phyloP scores from a whole-genome alignment of 2,329 filamentous ascomycete genomes.

The Alternaria hordeiaustralica region DNA sequence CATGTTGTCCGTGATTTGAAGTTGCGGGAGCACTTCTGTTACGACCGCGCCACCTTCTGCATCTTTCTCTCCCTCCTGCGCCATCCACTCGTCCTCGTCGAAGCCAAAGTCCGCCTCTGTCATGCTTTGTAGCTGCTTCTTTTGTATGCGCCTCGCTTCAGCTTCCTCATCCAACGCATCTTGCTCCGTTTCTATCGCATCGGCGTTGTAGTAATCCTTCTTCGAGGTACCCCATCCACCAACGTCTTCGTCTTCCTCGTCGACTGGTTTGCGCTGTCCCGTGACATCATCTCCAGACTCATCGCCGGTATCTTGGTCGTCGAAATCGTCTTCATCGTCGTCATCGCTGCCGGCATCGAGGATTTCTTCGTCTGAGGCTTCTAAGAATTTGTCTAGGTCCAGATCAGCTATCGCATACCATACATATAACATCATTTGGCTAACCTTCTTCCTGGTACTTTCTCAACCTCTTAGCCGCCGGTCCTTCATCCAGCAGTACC shows the following conservation, averaged over 20 bases:
- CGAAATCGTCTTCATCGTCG: constrained; percentile 47
- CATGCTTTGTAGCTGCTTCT: constrained; percentile 90
- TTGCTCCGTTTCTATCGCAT: constrained; percentile 72
- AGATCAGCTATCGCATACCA: constrained; percentile 2
- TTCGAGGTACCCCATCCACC: constrained; percentile 87
- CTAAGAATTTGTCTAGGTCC: constrained; percentile 60
- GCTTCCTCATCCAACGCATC: constrained; percentile 89
- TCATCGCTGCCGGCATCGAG: constrained; percentile 57
- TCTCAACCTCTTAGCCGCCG: constrained; percentile 76
- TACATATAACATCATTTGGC: not conserved
- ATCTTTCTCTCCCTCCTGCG: constrained; percentile 56
- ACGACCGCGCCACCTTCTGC: constrained; percentile 64
- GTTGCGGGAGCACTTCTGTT: constrained; percentile 83
- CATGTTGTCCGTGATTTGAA: constrained; percentile 84
- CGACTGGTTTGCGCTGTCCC: constrained; percentile 46
- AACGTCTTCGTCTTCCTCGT: constrained; percentile 64
- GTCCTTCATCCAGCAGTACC: constrained; percentile 82
- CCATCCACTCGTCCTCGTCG: constrained; percentile 85
- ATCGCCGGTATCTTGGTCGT: constrained; percentile 48
- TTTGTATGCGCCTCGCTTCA: constrained; percentile 85
- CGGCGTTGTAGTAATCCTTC: constrained; percentile 92
- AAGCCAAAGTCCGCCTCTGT: constrained; percentile 91
- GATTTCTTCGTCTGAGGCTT: constrained; percentile 69
- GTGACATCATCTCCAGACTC: constrained; percentile 42
- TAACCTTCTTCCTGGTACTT: constrained; percentile 71